phyloP scores from a whole-genome alignment of 1,284 basidiomycete species.

The Pascua sp. region DNA sequence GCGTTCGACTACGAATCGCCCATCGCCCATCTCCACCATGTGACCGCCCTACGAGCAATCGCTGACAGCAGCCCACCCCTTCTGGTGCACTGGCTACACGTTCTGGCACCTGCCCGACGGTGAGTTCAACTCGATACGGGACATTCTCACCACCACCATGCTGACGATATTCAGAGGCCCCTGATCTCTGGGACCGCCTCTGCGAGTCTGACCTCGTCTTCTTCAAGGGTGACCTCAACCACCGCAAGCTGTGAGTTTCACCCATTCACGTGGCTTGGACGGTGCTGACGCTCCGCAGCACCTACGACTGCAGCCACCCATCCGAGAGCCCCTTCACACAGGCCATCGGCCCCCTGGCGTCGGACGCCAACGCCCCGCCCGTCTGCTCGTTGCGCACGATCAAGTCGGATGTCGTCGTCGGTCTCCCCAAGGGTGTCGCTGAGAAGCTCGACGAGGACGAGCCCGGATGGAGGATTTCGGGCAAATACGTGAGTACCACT shows the following conservation, averaged over 20 bases:
- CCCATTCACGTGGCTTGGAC: not conserved
- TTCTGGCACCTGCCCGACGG: constrained; percentile 71
- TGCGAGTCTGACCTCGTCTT: constrained; percentile 86
- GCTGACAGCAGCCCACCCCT: constrained; percentile 61
- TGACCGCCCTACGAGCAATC: too few species aligned
- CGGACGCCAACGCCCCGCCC: constrained; percentile 80
- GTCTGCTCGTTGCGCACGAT: constrained; percentile 80
- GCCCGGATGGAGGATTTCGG: constrained; percentile 94
- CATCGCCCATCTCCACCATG: too few species aligned
- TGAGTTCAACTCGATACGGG: not conserved
- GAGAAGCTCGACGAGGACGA: constrained; percentile 80
- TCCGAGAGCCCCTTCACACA: constrained; percentile 83
- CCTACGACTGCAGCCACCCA: constrained; percentile 90
- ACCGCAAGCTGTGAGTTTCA: constrained; percentile 55
- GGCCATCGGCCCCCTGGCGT: constrained; percentile 91
- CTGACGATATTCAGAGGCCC: constrained; percentile 59
- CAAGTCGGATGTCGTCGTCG: constrained; percentile 73
- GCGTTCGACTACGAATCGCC: too few species aligned
- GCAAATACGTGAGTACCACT: constrained; percentile 64
- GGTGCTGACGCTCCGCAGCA: constrained; percentile 51
- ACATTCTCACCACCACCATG: too few species aligned
- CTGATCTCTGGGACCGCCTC: constrained; percentile 90
- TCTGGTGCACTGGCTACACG: constrained; percentile 94
- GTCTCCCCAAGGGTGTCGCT: constrained; percentile 63
- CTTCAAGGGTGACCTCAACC: constrained; percentile 96